Evolutionary conservation across 2,329 filamentous ascomycete species (phyloP).

Genomic region (Scorias spongiosa): DNA sequence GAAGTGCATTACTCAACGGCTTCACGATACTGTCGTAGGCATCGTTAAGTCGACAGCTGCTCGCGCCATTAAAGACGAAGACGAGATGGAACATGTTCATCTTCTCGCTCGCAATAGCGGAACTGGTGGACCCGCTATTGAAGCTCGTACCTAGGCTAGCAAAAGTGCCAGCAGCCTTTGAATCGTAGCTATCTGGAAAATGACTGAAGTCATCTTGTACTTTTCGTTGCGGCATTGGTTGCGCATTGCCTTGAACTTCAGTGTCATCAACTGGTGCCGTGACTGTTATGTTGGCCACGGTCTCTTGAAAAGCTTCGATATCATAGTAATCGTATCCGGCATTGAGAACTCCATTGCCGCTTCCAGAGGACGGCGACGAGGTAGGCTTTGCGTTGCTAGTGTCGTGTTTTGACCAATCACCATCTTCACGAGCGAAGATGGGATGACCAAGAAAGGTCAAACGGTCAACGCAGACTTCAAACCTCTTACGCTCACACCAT

Average conservation of each 20-base stretch:
- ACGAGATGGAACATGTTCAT: constrained; percentile 99
- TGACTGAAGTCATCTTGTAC: constrained; percentile 13
- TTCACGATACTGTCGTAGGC: constrained; percentile 83
- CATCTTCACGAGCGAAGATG: constrained; percentile 64
- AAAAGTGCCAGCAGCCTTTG: constrained; percentile 2
- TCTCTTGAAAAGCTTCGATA: constrained; percentile 1
- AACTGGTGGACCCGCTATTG: constrained; percentile 17
- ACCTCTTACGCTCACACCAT: constrained; percentile 60
- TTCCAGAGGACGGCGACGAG: background rate
- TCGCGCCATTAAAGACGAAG: constrained; percentile 61
- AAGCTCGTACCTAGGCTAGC: constrained; percentile 14
- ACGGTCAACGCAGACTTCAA: constrained; percentile 69
- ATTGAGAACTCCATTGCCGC: background rate
- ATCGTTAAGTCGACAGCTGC: constrained; percentile 35
- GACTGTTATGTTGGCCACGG: background rate
- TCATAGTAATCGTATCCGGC: background rate
- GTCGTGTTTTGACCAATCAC: constrained; percentile 11
- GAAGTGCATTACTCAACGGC: constrained; percentile 82
- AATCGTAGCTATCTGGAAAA: constrained; percentile 16
- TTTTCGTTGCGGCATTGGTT: background rate
- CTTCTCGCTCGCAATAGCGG: constrained; percentile 29
- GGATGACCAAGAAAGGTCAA: constrained; percentile 71
- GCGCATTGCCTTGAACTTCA: background rate
- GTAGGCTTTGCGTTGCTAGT: background rate
- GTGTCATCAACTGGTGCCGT: background rate